Evolutionary conservation across 2,329 filamentous ascomycete genomes (phyloP).

Genomic region (Cercospora janseana): DNA sequence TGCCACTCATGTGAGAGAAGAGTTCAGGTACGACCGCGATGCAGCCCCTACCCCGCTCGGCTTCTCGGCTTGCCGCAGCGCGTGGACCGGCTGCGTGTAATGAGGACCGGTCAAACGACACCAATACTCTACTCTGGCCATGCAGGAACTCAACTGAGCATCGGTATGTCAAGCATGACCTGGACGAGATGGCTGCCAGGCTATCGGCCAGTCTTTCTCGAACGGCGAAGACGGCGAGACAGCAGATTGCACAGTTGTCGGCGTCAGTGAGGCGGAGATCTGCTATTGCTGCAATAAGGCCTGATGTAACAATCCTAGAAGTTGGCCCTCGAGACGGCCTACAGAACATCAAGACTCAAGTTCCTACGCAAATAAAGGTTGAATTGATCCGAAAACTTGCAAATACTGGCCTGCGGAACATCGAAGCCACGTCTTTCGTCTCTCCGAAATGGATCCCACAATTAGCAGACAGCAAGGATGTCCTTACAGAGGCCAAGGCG

Average conservation of each 20-base stretch:
- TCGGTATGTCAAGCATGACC: slow-evolving; percentile 1
- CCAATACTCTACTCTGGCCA: slow-evolving; percentile 1
- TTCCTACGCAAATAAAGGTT: slow-evolving; percentile 50
- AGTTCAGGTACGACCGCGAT: slow-evolving; percentile 2
- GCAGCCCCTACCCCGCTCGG: slow-evolving; percentile 10
- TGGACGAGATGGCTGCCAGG: slow-evolving; percentile 13
- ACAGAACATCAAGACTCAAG: slow-evolving; percentile 53
- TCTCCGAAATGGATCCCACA: slow-evolving; percentile 56
- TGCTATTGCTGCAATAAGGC: not conserved
- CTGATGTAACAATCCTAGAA: slow-evolving; percentile 44
- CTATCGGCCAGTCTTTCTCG: slow-evolving; percentile 9
- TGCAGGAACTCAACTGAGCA: not conserved
- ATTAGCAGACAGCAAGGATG: slow-evolving; percentile 32
- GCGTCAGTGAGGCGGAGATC: slow-evolving; percentile 5
- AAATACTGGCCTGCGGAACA: slow-evolving; percentile 50
- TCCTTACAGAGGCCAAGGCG: slow-evolving; percentile 19
- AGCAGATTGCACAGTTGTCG: not conserved
- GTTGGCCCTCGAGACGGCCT: slow-evolving; percentile 55
- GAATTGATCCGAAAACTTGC: slow-evolving; percentile 50
- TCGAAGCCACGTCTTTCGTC: slow-evolving; percentile 55
- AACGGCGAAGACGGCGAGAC: not conserved
- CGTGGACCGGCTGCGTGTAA: slow-evolving; percentile 7
- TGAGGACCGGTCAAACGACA: not conserved
- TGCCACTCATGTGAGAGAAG: not conserved
- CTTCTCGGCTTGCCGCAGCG: not conserved